Evolutionary conservation across 257 asterid genomes (phyloP), one percentile per base, ranked within the genome.

Genomic region (Salvia splendens): DNA sequence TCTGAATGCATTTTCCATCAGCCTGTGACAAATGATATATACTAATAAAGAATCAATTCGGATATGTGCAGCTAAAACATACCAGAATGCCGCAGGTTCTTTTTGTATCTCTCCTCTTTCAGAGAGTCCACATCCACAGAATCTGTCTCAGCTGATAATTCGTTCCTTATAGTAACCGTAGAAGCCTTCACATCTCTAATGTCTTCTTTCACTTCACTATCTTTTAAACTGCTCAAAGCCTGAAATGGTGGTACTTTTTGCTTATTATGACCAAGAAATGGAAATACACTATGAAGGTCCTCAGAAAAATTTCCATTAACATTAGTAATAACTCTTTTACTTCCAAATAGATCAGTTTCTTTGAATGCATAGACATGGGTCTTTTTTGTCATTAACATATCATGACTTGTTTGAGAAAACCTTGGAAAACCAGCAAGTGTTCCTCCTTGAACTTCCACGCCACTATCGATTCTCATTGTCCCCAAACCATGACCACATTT

Each of bases 81-180:
- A 89, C 93, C 85, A 43, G 78, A 61, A 54, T 17, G 20, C 20
- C 46, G 60, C 40, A 42, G 76, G 33, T 70, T 62, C 72, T 33
- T 68, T 36, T 56, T 55, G 65, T 30, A 43, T 60, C 45, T 16
- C n/a, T 67, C 79, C 77, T 70, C 79, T 55, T 68, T 78, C 35
- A 65, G 70, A 56, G 65, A 68, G 76, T 77, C 80, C 68, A 77
- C 74, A 52, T 80, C 81, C 86, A 17, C 20, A 17, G 20, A 17
- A 17, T 72, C 80, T 8, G 86, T 85, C 64, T 86, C 94, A 66
- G 89, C 85, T 16, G 88, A 84, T 24, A 85, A 83, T 41, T 84
- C 90, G 56, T 80, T 80, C 69, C 67, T 81, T 54, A 55, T 42
- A 45, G 75, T 67, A 64, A 35, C 69, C 62, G 63, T 74, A 47